A percentile compares a stretch with the other conserved stretches of the same genome.
Evolutionary conservation across 768 basidiomycete genomes (phyloP).

Genomic region (Galerina marginata): DNA sequence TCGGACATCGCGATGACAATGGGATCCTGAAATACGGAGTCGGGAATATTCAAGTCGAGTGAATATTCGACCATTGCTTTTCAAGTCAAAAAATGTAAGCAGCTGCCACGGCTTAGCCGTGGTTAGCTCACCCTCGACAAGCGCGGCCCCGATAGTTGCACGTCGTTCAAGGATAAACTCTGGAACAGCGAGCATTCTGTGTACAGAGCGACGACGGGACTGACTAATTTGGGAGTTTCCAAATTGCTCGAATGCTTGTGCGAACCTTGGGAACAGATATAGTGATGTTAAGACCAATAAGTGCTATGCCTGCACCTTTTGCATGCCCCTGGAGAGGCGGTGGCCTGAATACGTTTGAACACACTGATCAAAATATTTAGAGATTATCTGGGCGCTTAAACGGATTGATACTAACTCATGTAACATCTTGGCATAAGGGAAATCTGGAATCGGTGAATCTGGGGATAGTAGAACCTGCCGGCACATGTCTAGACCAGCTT

Average conservation of each 20-base stretch:
- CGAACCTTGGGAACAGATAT: neutral
- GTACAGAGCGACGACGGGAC: slow-evolving; percentile 7
- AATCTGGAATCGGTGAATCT: slow-evolving; percentile 4
- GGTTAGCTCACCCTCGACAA: slow-evolving; percentile 10
- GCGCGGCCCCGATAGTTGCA: slow-evolving; percentile 15
- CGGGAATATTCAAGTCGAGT: slow-evolving; percentile 17
- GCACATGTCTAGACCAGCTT: slow-evolving; percentile 22
- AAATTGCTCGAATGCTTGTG: slow-evolving; percentile 8
- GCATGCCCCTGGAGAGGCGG: slow-evolving; percentile 9
- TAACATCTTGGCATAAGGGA: slow-evolving; percentile 25
- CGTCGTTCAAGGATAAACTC: slow-evolving; percentile 9
- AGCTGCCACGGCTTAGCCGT: neutral
- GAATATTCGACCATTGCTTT: slow-evolving; percentile 21
- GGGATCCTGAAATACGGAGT: slow-evolving; percentile 16
- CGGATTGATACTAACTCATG: slow-evolving; percentile 19
- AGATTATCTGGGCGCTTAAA: neutral
- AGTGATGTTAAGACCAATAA: neutral
- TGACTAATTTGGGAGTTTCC: slow-evolving; percentile 15
- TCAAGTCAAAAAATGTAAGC: neutral
- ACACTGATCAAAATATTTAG: slow-evolving; percentile 2
- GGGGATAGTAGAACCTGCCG: slow-evolving; percentile 8
- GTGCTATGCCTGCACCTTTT: neutral
- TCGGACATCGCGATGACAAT: slow-evolving; percentile 14
- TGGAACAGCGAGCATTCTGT: slow-evolving; percentile 6
- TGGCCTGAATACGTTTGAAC: slow-evolving; percentile 7